These are phyloP conservation scores for Botrytis cinerea DNA, from an alignment of 2,329 filamentous ascomycete species.

Conservation along the genomic window DNA sequence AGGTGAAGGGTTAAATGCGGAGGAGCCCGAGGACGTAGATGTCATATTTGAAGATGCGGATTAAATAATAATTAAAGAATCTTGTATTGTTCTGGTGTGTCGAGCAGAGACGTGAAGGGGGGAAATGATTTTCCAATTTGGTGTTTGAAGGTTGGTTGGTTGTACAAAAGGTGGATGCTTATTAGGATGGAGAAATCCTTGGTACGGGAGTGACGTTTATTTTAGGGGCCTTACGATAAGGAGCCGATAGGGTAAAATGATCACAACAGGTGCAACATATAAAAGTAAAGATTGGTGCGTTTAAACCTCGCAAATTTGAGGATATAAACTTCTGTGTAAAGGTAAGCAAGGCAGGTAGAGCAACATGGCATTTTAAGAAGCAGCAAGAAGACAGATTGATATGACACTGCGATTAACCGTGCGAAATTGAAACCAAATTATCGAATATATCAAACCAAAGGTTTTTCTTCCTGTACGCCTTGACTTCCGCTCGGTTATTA, in stretches of 20 bases:
- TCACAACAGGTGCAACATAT: background rate
- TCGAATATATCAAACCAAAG: background rate
- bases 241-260: slow-evolving; percentile 15
- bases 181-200: slow-evolving; percentile 2
- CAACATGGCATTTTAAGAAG: background rate
- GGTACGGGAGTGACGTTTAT: slow-evolving; percentile 18
- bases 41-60: slow-evolving; percentile 32
- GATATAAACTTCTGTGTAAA: background rate
- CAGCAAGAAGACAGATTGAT: background rate
- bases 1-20: slow-evolving; percentile 33
- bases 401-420: background rate
- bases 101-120: background rate
- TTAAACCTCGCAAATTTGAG: background rate
- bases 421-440: slow-evolving; percentile 20
- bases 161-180: slow-evolving; percentile 8
- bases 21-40: slow-evolving; percentile 38
- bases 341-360: no score
- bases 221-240: slow-evolving; percentile 15
- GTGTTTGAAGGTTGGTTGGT: slow-evolving; percentile 8
- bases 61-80: background rate
- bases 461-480: background rate
- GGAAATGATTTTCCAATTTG: slow-evolving; percentile 1
- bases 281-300: background rate
- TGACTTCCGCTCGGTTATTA: slow-evolving; percentile 8
- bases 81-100: background rate